Evolutionary conservation across 1,139 yeast species (phyloP).

Genomic region (Meyerozyma guilliermondii): DNA sequence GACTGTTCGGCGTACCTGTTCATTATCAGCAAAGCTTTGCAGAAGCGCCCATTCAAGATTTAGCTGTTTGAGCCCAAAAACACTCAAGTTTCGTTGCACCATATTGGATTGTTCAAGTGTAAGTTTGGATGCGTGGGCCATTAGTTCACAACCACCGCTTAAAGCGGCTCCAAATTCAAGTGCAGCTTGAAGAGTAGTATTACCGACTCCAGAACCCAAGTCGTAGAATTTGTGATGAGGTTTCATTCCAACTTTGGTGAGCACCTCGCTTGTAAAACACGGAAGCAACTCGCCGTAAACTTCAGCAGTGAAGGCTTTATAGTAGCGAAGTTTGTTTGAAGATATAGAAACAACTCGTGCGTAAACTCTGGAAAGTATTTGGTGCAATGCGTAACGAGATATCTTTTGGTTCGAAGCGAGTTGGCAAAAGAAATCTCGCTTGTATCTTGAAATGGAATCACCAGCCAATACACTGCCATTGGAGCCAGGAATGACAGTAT

Average conservation of each 20-base stretch:
- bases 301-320: constrained; percentile 83
- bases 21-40: constrained; percentile 70
- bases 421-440: constrained; percentile 20
- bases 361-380: constrained; percentile 66
- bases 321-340: constrained; percentile 57
- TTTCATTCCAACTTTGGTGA: constrained; percentile 55
- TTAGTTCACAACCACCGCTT: constrained; percentile 87
- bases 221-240: constrained; percentile 65
- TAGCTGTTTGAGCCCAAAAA: constrained; percentile 62
- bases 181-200: constrained; percentile 86
- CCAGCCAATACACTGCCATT: not conserved
- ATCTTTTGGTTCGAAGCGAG: constrained; percentile 31
- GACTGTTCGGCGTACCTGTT: constrained; percentile 47
- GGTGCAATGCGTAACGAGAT: constrained; percentile 61
- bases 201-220: constrained; percentile 92
- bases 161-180: constrained; percentile 71
- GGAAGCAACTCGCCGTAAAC: constrained; percentile 93
- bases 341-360: constrained; percentile 75
- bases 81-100: constrained; percentile 49
- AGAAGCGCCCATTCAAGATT: constrained; percentile 53
- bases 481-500: not conserved
- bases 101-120: constrained; percentile 59
- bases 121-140: constrained; percentile 73
- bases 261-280: constrained; percentile 62
- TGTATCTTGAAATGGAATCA: constrained; percentile 5